These are phyloP conservation scores for Tieghemiomyces parasiticus DNA, from an alignment of 192 early-diverging fungal species.

Conservation along the genomic window DNA sequence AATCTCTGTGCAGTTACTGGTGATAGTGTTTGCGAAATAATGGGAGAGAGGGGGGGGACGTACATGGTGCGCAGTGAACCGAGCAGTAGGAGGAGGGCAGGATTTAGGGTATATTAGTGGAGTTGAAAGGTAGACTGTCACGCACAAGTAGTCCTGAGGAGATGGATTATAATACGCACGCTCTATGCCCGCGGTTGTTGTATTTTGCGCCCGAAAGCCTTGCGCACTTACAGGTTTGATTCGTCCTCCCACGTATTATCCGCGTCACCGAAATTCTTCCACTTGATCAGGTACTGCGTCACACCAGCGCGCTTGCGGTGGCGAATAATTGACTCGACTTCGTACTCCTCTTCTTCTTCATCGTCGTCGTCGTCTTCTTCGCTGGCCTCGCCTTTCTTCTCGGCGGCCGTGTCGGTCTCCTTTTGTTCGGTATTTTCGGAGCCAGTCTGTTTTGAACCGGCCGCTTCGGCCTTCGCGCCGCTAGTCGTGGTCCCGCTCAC, in stretches of 20 bases:
- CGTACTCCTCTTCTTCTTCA: constrained; percentile 3
- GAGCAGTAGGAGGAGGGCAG: background rate
- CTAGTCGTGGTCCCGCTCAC: background rate
- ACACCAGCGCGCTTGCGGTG: background rate
- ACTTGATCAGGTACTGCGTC: constrained; percentile 18
- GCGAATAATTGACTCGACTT: constrained; percentile 1
- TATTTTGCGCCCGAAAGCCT: background rate
- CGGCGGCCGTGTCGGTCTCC: background rate
- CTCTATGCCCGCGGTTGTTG: background rate
- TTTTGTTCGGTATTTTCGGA: background rate
- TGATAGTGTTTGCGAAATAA: no score
- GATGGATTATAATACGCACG: background rate
- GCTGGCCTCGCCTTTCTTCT: background rate
- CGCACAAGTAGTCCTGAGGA: background rate
- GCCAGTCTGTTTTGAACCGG: background rate
- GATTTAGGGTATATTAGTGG: background rate
- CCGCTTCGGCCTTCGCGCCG: background rate
- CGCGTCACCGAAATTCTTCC: constrained; percentile 17
- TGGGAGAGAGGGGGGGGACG: background rate
- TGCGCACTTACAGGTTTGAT: constrained; percentile 3
- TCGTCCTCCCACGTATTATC: constrained; percentile 23
- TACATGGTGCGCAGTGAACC: background rate
- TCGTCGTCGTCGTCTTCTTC: background rate
- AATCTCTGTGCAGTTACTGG: background rate
- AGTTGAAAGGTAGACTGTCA: background rate